Conservation (phyloP, 1,139 yeast species). For the Suhomyces terraborum region DNA sequence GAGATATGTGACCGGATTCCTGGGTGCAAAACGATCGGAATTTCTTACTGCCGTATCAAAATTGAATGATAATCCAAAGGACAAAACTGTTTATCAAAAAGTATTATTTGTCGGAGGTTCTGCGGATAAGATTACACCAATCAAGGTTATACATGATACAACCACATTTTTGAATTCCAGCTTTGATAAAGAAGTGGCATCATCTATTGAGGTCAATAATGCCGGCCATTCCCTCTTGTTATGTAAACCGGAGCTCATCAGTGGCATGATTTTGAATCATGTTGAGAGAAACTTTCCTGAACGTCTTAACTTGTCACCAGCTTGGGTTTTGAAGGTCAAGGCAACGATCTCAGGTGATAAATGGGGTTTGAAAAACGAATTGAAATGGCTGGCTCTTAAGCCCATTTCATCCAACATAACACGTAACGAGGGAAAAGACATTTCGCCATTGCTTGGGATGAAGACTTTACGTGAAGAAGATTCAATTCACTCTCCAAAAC, state of each 20-base stretch:
- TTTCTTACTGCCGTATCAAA: constrained; percentile 41
- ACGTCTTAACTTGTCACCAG: constrained; percentile 52
- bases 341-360: constrained; percentile 67
- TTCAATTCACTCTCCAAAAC: constrained; percentile 56
- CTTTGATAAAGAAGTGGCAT: constrained; percentile 34
- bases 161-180: constrained; percentile 28
- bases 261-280: constrained; percentile 65
- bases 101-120: constrained; percentile 60
- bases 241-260: constrained; percentile 63
- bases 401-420: constrained; percentile 51
- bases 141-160: constrained; percentile 30
- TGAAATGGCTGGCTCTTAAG: constrained; percentile 64
- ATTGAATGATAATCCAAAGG: constrained; percentile 37
- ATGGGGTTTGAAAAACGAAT: constrained; percentile 78
- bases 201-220: constrained; percentile 43
- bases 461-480: constrained; percentile 74
- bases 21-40: constrained; percentile 45
- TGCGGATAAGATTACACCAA: constrained; percentile 59
- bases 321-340: constrained; percentile 64
- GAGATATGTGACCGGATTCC: constrained; percentile 53
- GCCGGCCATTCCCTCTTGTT: constrained; percentile 71
- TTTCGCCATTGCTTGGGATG: constrained; percentile 66
- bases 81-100: constrained; percentile 37
- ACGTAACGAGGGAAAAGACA: constrained; percentile 33
- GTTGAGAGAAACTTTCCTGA: constrained; percentile 53